Conservation (phyloP, 257 asterid genomes). For the Fraxinus americana region DNA sequence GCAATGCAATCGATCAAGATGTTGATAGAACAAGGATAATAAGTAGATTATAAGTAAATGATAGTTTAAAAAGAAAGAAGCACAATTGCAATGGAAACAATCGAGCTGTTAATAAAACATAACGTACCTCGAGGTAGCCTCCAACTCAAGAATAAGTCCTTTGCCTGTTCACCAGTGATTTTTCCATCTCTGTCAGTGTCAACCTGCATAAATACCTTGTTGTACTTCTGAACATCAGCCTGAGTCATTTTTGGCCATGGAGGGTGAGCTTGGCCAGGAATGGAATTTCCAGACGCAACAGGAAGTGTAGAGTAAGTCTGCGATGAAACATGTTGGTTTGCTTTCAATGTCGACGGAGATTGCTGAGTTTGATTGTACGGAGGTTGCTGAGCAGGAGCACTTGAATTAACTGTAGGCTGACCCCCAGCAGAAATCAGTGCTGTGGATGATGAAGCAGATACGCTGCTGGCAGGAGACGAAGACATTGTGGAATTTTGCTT, state of each 20-base stretch:
- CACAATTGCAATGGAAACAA: not conserved
- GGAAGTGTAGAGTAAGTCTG: conserved; percentile 54
- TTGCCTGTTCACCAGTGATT: conserved; percentile 92
- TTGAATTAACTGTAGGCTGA: conserved; percentile 49
- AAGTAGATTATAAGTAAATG: not conserved
- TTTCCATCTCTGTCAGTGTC: conserved; percentile 95
- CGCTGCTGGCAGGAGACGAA: conserved; percentile 42
- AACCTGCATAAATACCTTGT: conserved; percentile 86
- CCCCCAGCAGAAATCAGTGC: conserved; percentile 42
- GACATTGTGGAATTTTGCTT: conserved; percentile 40
- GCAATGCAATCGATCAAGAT: too few species aligned
- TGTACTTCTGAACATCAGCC: conserved; percentile 82
- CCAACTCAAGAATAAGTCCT: conserved; percentile 94
- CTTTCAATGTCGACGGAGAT: conserved; percentile 46
- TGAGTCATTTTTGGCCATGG: conserved; percentile 92
- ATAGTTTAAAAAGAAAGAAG: not conserved
- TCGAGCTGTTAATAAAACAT: conserved; percentile 5
- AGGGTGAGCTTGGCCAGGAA: conserved; percentile 53
- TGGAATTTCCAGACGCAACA: conserved; percentile 43
- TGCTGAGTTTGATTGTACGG: conserved; percentile 50
- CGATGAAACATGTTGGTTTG: conserved; percentile 49
- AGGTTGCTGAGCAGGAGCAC: conserved; percentile 45
- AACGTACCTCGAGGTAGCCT: conserved; percentile 80
- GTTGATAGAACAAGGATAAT: not conserved
- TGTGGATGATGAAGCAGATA: conserved; percentile 45